Conservation (phyloP, 768 basidiomycete genomes). For the Pulveroboletus frians region DNA sequence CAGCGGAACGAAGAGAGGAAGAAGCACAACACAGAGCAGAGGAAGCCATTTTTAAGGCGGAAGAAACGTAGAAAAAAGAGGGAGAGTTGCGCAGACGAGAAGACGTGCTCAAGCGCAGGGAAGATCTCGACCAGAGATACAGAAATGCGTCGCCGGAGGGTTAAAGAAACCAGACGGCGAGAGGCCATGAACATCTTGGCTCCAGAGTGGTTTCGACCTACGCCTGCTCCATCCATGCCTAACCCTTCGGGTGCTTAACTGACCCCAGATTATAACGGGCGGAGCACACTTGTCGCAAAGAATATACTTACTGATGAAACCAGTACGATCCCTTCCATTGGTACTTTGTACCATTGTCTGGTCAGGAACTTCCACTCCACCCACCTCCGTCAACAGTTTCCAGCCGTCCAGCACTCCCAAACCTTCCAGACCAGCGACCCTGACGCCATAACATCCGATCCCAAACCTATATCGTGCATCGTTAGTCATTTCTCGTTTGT, state of each 20-base stretch:
- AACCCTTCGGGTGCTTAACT: slow-evolving; percentile 28
- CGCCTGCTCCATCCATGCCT: slow-evolving; percentile 25
- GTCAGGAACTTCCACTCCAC: slow-evolving; percentile 27
- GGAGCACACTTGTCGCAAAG: slow-evolving; percentile 31
- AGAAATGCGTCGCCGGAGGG: slow-evolving; percentile 27
- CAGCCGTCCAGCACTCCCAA: slow-evolving; percentile 25
- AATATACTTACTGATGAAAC: slow-evolving; percentile 29
- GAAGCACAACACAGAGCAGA: slow-evolving; percentile 26
- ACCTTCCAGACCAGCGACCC: slow-evolving; percentile 18
- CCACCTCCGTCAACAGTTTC: slow-evolving; percentile 22
- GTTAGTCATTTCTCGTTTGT: too few relatives aligned
- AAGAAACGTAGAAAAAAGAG: slow-evolving; percentile 24
- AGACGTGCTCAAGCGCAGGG: slow-evolving; percentile 26
- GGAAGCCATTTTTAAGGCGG: slow-evolving; percentile 22
- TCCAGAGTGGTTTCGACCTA: slow-evolving; percentile 18
- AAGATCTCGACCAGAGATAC: slow-evolving; percentile 30
- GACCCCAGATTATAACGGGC: slow-evolving; percentile 26
- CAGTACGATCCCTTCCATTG: slow-evolving; percentile 23
- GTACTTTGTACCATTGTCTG: slow-evolving; percentile 24
- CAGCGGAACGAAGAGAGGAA: slow-evolving; percentile 16
- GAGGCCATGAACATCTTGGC: slow-evolving; percentile 28
- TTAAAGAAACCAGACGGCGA: slow-evolving; percentile 29
- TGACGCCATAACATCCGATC: slow-evolving; percentile 16
- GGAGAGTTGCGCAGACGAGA: slow-evolving; percentile 23
- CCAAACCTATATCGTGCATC: too few relatives aligned